Conservation (phyloP, 345 rosid genomes). For the Conringia planisiliqua region DNA sequence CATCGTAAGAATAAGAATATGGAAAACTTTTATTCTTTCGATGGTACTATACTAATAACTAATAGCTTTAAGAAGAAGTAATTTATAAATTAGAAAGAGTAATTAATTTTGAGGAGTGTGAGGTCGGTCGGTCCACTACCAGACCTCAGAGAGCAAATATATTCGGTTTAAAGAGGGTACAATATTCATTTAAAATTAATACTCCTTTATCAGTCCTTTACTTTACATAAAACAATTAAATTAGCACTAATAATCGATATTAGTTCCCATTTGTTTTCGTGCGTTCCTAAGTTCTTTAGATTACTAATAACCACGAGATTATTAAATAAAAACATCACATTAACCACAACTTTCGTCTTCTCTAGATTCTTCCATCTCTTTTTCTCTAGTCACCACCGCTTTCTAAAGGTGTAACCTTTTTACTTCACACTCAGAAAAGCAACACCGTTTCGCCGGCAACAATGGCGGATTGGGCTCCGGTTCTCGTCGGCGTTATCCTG, state of each 20-base stretch:
- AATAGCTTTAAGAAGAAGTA: slow-evolving; percentile 7
- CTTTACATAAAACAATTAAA: neutral
- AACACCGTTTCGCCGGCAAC: neutral
- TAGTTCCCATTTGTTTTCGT: neutral
- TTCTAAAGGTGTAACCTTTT: slow-evolving; percentile 7
- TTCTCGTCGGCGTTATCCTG: slow-evolving; percentile 69
- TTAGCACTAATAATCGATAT: neutral
- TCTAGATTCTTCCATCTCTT: slow-evolving; percentile 13
- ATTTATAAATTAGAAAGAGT: neutral
- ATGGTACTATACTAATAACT: neutral
- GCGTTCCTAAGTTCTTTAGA: neutral
- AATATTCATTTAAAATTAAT: neutral
- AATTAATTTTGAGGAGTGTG: neutral
- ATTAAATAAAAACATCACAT: neutral
- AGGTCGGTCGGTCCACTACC: slow-evolving; percentile 4
- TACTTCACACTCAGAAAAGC: neutral
- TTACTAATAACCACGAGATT: neutral
- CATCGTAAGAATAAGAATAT: neutral
- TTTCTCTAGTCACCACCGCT: slow-evolving; percentile 12
- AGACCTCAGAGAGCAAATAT: neutral
- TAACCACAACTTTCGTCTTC: neutral
- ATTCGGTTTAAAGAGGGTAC: neutral
- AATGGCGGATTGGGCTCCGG: slow-evolving; percentile 98
- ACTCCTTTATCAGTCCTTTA: neutral
- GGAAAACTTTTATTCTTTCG: neutral